Conservation (phyloP, 2,329 filamentous ascomycete genomes). For the Xylaria sp. region DNA sequence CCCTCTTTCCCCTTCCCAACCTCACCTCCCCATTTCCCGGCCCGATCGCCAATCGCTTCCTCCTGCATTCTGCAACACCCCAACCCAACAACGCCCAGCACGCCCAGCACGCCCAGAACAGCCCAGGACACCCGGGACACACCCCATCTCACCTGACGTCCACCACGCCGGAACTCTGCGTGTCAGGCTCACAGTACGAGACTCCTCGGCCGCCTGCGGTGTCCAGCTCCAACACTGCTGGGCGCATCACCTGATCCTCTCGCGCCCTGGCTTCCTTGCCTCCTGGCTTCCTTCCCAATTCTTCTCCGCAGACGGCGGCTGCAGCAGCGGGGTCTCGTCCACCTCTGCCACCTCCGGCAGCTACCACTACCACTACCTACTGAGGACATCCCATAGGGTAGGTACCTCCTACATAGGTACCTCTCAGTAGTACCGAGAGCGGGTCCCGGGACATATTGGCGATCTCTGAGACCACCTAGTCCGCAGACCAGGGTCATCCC, state of each 20-base stretch:
- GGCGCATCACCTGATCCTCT: conserved; percentile 30
- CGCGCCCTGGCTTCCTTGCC: conserved; percentile 1
- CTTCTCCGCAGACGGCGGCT: conserved; percentile 33
- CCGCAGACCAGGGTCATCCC: conserved; percentile 25
- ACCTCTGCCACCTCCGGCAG: neutral
- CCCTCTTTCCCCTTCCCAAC: neutral
- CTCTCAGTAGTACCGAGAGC: conserved; percentile 16
- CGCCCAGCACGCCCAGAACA: too few relatives aligned
- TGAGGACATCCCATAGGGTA: too few relatives aligned
- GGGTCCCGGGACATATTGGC: conserved; percentile 32
- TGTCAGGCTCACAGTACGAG: conserved; percentile 23
- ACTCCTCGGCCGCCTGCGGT: conserved; percentile 3
- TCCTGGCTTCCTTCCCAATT: neutral
- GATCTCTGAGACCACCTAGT: conserved; percentile 25
- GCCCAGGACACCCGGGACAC: neutral
- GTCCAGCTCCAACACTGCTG: neutral
- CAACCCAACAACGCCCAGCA: neutral
- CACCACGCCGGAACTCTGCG: conserved; percentile 9
- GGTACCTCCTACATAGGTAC: too few relatives aligned
- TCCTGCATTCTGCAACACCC: conserved; percentile 9
- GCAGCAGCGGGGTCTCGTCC: conserved; percentile 22
- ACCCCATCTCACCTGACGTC: conserved; percentile 31
- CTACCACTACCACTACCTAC: neutral
- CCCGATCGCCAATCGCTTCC: conserved; percentile 29
- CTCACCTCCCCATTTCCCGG: conserved; percentile 17